Evolutionary conservation across 2,329 filamentous ascomycete species (phyloP).

Genomic region (Epicoccum nigrum): DNA sequence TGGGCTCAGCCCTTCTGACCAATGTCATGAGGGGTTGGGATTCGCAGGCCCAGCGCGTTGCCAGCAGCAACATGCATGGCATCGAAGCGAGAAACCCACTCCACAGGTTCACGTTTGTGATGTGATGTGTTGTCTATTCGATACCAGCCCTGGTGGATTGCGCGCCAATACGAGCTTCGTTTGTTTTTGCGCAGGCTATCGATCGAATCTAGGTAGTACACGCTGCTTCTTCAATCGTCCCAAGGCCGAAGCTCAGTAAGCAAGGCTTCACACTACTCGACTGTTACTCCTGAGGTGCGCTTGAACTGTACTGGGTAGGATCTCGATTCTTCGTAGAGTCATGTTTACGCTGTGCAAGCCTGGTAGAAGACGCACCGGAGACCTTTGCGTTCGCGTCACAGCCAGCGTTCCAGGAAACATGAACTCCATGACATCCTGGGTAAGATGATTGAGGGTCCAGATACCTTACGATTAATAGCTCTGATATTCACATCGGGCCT

Average conservation of each 20-base stretch:
- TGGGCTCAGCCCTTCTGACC: slow-evolving; percentile 10
- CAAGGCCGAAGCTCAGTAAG: not conserved
- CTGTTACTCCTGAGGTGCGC: not conserved
- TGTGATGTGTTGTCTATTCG: slow-evolving; percentile 22
- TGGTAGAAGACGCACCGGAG: too few relatives aligned
- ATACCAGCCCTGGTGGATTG: slow-evolving; percentile 29
- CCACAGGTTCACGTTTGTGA: slow-evolving; percentile 16
- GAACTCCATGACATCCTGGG: too few relatives aligned
- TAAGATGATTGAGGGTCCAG: too few relatives aligned
- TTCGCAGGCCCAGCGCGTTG: slow-evolving; percentile 33
- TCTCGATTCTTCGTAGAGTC: too few relatives aligned
- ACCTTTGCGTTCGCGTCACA: too few relatives aligned
- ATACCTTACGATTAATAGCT: not conserved
- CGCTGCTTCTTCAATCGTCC: not conserved
- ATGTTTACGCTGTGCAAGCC: too few relatives aligned
- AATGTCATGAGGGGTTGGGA: slow-evolving; percentile 37
- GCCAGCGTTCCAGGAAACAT: too few relatives aligned
- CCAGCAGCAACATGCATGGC: slow-evolving; percentile 29
- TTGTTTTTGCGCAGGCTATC: slow-evolving; percentile 15
- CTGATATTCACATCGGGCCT: not conserved
- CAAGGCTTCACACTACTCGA: not conserved
- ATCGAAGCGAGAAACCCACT: slow-evolving; percentile 18
- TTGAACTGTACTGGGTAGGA: not conserved
- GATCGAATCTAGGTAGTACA: not conserved
- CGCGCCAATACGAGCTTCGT: slow-evolving; percentile 24